Evolutionary conservation across 2,329 filamentous ascomycete species (phyloP).

Genomic region (Beauveria pseudobassiana): DNA sequence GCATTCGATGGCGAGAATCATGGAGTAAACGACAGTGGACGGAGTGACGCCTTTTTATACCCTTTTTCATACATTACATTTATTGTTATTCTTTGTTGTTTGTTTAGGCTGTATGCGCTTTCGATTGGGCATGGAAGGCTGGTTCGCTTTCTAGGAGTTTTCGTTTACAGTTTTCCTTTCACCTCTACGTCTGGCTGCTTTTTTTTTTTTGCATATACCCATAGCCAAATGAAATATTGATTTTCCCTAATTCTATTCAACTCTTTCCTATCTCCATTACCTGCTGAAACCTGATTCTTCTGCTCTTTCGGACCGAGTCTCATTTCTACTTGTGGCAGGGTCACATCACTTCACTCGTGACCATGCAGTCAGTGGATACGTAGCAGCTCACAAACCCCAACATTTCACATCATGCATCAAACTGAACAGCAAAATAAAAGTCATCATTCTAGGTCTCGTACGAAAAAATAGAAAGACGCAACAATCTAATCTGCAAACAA

Average conservation of each 20-base stretch:
- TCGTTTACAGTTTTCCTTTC: background rate
- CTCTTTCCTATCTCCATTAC: background rate
- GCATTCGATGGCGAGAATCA: background rate
- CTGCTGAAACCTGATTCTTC: too few species aligned
- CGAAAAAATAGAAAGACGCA: too few species aligned
- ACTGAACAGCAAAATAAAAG: background rate
- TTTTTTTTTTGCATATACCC: conserved; percentile 7
- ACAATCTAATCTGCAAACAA: conserved; percentile 14
- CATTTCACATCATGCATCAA: background rate
- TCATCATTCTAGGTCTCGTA: too few species aligned
- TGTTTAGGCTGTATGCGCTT: background rate
- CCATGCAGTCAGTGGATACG: background rate
- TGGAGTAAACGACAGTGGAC: background rate
- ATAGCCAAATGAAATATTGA: background rate
- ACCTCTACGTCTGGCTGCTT: too few species aligned
- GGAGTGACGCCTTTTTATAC: background rate
- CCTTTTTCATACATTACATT: background rate
- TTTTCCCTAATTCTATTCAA: background rate
- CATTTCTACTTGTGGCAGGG: too few species aligned
- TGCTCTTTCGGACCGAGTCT: too few species aligned
- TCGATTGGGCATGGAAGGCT: background rate
- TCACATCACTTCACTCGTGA: too few species aligned
- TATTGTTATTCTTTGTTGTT: background rate
- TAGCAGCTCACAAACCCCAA: background rate
- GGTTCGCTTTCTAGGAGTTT: background rate